Evolutionary conservation across 805 yeast genomes (phyloP).

Genomic region (Scheffersomyces amazonensis): DNA sequence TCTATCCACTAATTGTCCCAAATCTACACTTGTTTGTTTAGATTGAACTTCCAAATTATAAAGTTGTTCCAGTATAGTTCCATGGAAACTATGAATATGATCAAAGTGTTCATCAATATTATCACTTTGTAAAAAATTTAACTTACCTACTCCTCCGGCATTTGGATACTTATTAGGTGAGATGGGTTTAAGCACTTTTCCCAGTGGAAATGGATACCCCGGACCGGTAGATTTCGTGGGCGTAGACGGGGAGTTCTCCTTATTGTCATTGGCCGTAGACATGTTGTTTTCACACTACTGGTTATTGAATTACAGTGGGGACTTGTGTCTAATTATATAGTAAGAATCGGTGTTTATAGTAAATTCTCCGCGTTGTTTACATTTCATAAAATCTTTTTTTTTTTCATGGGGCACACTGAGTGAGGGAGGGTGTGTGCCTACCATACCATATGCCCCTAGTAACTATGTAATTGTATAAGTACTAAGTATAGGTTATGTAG

Average conservation of each 20-base stretch:
- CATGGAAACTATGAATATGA: slow-evolving; percentile 24
- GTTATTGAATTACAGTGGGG: too few species aligned
- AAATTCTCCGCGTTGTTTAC: neutral
- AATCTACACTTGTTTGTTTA: slow-evolving; percentile 32
- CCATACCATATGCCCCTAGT: too few species aligned
- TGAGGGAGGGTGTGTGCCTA: too few species aligned
- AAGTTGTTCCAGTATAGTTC: slow-evolving; percentile 26
- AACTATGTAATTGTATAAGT: too few species aligned
- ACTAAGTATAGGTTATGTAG: too few species aligned
- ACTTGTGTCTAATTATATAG: too few species aligned
- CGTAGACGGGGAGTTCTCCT: slow-evolving; percentile 5
- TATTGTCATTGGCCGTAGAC: slow-evolving; percentile 1
- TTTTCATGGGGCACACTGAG: too few species aligned
- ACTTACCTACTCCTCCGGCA: slow-evolving; percentile 16
- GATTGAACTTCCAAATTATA: slow-evolving; percentile 28
- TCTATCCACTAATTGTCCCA: slow-evolving; percentile 34
- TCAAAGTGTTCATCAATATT: slow-evolving; percentile 32
- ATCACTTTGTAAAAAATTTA: slow-evolving; percentile 29
- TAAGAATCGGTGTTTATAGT: too few species aligned
- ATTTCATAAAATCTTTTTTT: neutral
- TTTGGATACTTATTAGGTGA: slow-evolving; percentile 23
- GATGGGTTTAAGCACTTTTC: slow-evolving; percentile 19
- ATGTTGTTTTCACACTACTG: neutral
- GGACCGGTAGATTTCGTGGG: slow-evolving; percentile 1
- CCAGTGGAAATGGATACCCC: slow-evolving; percentile 4